A percentile compares a stretch with the other conserved stretches of the same genome.
phyloP scores from a whole-genome alignment of 768 basidiomycete species.

The Crucibulum laeve region DNA sequence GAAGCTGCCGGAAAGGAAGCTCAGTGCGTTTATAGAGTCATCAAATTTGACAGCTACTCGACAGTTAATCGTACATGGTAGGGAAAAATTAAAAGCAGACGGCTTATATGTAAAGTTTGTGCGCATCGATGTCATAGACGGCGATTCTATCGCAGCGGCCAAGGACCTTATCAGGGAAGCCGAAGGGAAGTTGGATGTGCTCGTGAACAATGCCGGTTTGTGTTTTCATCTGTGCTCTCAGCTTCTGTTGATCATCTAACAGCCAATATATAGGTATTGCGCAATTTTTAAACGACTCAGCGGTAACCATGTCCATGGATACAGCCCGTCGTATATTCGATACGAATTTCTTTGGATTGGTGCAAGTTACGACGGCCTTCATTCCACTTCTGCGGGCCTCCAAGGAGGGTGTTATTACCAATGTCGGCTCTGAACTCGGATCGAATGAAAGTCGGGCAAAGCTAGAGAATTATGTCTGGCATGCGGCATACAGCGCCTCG shows the following conservation, averaged over 20 bases:
- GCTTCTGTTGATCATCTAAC: neutral
- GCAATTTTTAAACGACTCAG: conserved; percentile 25
- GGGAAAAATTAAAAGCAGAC: conserved; percentile 25
- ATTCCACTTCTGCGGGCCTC: conserved; percentile 34
- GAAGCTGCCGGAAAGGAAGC: conserved; percentile 34
- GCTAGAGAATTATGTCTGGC: no score
- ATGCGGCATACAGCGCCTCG: no score
- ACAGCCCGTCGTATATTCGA: conserved; percentile 32
- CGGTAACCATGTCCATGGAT: conserved; percentile 25
- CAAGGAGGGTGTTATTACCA: conserved; percentile 30
- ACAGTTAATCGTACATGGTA: conserved; percentile 5
- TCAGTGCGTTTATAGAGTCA: conserved; percentile 19
- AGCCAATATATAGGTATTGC: conserved; percentile 15
- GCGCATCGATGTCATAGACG: conserved; percentile 34
- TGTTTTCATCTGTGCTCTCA: neutral
- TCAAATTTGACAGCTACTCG: neutral
- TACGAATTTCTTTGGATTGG: conserved; percentile 37
- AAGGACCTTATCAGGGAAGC: conserved; percentile 20
- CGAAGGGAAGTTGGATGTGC: no score
- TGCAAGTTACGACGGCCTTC: conserved; percentile 37
- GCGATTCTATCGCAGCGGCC: conserved; percentile 27
- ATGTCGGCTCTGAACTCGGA: conserved; percentile 40
- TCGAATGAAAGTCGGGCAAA: conserved; percentile 33
- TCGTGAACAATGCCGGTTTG: no score
- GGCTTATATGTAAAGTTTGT: conserved; percentile 27